phyloP scores from a whole-genome alignment of 1,284 basidiomycete species.

The Ceratobasidium theobromae region DNA sequence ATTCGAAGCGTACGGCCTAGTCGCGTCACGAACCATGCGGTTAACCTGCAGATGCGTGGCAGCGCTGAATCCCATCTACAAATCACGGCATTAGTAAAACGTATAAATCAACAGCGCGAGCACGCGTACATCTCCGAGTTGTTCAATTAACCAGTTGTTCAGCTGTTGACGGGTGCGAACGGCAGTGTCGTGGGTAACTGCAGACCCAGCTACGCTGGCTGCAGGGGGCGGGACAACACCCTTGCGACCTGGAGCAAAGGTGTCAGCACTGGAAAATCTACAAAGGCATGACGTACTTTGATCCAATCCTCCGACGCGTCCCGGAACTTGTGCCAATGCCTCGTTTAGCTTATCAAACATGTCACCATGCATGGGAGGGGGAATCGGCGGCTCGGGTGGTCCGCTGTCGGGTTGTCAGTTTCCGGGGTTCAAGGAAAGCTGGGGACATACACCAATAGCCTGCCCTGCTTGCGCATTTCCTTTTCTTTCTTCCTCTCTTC shows the following conservation, averaged over 20 bases:
- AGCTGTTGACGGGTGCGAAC: slow-evolving; percentile 15
- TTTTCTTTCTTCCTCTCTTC: slow-evolving; percentile 19
- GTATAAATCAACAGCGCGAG: background rate
- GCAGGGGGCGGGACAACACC: slow-evolving; percentile 10
- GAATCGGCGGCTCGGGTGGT: slow-evolving; percentile 4
- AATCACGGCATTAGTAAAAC: background rate
- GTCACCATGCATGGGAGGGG: background rate
- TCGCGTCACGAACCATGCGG: slow-evolving; percentile 23
- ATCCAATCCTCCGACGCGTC: background rate
- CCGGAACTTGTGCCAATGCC: slow-evolving; percentile 9
- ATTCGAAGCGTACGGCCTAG: slow-evolving; percentile 15
- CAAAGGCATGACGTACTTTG: background rate
- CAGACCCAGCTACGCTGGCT: background rate
- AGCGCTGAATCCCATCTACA: slow-evolving; percentile 25
- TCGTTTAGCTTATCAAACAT: slow-evolving; percentile 23
- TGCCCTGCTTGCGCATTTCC: background rate
- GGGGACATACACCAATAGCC: slow-evolving; percentile 1
- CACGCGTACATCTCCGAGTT: slow-evolving; percentile 8
- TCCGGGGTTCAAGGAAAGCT: background rate
- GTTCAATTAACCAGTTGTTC: slow-evolving; percentile 22
- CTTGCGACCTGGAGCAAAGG: background rate
- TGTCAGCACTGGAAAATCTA: background rate
- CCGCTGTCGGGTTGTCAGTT: background rate
- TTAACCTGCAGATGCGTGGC: slow-evolving; percentile 16
- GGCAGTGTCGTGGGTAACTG: background rate